phyloP scores from a whole-genome alignment of 1,284 basidiomycete genomes.

The Cutaneotrichosporon mucoides region DNA sequence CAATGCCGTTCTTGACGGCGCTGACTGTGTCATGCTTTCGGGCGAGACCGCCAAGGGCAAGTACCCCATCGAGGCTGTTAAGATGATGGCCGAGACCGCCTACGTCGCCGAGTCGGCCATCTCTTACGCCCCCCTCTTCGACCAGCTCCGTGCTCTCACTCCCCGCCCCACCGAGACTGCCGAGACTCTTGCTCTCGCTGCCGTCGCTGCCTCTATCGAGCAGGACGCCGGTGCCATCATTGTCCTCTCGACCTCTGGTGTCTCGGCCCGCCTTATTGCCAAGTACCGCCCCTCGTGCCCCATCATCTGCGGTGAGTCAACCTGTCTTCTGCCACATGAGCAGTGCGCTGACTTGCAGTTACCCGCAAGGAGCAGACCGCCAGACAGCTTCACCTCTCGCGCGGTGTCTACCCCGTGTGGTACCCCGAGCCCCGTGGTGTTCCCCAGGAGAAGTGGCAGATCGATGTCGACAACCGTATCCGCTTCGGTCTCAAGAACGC shows the following conservation, averaged over 20 bases:
- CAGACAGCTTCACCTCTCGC: slow-evolving; percentile 93
- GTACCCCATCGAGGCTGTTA: slow-evolving; percentile 89
- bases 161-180: slow-evolving; percentile 82
- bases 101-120: slow-evolving; percentile 89
- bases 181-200: slow-evolving; percentile 90
- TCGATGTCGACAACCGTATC: slow-evolving; percentile 65
- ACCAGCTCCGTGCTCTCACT: slow-evolving; percentile 75
- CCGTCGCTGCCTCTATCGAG: slow-evolving; percentile 89
- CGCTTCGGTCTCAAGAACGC: slow-evolving; percentile 73
- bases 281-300: slow-evolving; percentile 95
- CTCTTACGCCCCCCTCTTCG: slow-evolving; percentile 86
- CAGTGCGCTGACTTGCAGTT: slow-evolving; percentile 54
- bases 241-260: slow-evolving; percentile 87
- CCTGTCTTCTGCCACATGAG: neutral
- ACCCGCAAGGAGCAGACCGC: slow-evolving; percentile 95
- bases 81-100: slow-evolving; percentile 99
- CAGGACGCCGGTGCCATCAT: slow-evolving; percentile 91
- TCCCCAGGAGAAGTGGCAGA: slow-evolving; percentile 89
- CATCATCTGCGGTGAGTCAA: slow-evolving; percentile 75
- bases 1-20: slow-evolving; percentile 93
- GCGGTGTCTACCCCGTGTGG: slow-evolving; percentile 93
- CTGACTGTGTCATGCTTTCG: slow-evolving; percentile 98
- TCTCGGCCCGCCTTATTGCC: slow-evolving; percentile 91
- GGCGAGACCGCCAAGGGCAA: slow-evolving; percentile 95
- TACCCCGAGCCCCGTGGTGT: slow-evolving; percentile 91